Base-by-base conservation (phyloP, 805 yeast genomes). In the Diddensiella caesifluorescens region DNA sequence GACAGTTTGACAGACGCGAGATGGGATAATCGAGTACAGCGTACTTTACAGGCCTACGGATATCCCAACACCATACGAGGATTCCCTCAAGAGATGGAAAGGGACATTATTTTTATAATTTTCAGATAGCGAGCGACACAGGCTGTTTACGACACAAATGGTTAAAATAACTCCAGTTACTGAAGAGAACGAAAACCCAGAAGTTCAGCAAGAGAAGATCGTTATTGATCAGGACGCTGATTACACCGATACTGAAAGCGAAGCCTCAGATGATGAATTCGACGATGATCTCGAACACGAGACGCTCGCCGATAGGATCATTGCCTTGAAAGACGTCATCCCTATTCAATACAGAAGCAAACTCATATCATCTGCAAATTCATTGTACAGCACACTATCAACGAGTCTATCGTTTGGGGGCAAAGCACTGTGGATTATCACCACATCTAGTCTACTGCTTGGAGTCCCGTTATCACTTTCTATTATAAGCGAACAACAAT, bases 401-500 rank as follows among this genome's bases (percentile, higher is more conserved):
- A 64, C 75, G 29, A 71, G 77, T 26, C 67, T 79, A 42, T 58
- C 70, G 47, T 79, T 77, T 52, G 71, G 84, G 47, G 96, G 96
- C 47, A 74, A 75, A 53, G 69, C 83, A 29, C 72, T 89, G 52
- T 92, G 97, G 97, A 74, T 83, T 47, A 51, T 86, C 44, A 79
- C 96, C 9, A 80, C 97, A 9, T 76, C 92, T 31, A 79, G 85
- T 31, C 69, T 92, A 55, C 74, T 92, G 49, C 70, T 92, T 55
- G 97, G 96, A 62, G 95, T 88, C 35, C 99, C 99, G 50, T 74
- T 86, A 55, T 80, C 95, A 5, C 71, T 92, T 56, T 82, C 95
- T 40, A 84, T 92, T 55, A 73, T 92, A 22, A 80, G 88, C 47
- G 97, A 90, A 70, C 94, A 88, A 62, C 97, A 90, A 70, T 75